These are phyloP conservation scores for Starmerella stellata DNA, from an alignment of 805 yeast genomes.

Conservation along the genomic window DNA sequence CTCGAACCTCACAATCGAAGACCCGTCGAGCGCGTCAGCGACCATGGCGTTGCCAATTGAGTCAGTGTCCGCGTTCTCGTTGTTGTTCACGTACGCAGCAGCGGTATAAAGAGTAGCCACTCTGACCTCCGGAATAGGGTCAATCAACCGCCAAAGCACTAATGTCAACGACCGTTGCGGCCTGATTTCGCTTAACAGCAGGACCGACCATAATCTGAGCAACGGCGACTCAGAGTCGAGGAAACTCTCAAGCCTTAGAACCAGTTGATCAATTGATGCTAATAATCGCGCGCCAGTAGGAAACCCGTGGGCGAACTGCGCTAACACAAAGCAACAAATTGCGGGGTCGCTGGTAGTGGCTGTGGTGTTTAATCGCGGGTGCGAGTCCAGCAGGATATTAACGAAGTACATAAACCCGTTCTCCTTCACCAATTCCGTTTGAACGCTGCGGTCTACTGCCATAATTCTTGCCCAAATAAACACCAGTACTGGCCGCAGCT, in stretches of 20 bases:
- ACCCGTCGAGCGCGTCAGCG: slow-evolving; percentile 63
- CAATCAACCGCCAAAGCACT: slow-evolving; percentile 43
- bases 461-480: slow-evolving; percentile 96
- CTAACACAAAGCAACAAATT: slow-evolving; percentile 78
- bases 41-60: slow-evolving; percentile 46
- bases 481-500: slow-evolving; percentile 78
- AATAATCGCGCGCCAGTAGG: slow-evolving; percentile 65
- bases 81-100: slow-evolving; percentile 34
- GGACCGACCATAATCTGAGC: slow-evolving; percentile 79
- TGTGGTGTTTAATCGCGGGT: background rate
- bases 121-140: slow-evolving; percentile 90
- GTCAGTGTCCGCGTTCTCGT: slow-evolving; percentile 24
- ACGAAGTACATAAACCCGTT: slow-evolving; percentile 78
- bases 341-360: slow-evolving; percentile 37
- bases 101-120: slow-evolving; percentile 65
- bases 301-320: slow-evolving; percentile 68
- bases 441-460: slow-evolving; percentile 81
- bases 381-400: slow-evolving; percentile 35
- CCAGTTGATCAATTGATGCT: slow-evolving; percentile 46
- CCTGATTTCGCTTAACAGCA: slow-evolving; percentile 21
- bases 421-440: slow-evolving; percentile 79
- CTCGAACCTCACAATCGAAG: slow-evolving; percentile 75
- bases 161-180: slow-evolving; percentile 21
- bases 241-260: slow-evolving; percentile 39
- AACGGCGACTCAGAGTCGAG: slow-evolving; percentile 65